Evolutionary conservation across 371 early-diverging fungal species (phyloP).

Genomic region (Rhizopus stolonifer): DNA sequence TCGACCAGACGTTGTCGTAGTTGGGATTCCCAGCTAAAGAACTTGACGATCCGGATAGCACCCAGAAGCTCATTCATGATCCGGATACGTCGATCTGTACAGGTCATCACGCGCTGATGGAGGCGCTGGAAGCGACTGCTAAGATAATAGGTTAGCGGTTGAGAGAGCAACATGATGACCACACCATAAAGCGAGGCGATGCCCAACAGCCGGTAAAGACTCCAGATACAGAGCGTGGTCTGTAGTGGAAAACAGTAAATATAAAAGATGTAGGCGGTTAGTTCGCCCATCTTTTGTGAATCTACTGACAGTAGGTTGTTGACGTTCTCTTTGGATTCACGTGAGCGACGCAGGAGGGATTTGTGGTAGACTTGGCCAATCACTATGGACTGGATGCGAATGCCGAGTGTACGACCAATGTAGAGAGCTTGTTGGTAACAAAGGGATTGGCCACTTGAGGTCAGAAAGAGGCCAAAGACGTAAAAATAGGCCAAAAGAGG

Average conservation of each 20-base stretch:
- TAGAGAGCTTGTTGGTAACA: constrained; percentile 53
- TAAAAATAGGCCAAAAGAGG: constrained; percentile 53
- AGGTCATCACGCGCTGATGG: constrained; percentile 54
- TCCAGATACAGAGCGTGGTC: constrained; percentile 56
- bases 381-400: constrained; percentile 58
- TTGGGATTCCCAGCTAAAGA: constrained; percentile 80
- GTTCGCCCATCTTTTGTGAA: constrained; percentile 54
- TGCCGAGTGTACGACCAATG: constrained; percentile 53
- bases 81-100: constrained; percentile 67
- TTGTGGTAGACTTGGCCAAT: constrained; percentile 63
- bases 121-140: constrained; percentile 48
- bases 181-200: constrained; percentile 65
- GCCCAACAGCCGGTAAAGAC: constrained; percentile 66
- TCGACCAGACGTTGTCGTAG: constrained; percentile 55
- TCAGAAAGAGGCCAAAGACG: constrained; percentile 59
- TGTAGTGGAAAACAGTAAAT: constrained; percentile 62
- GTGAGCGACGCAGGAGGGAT: constrained; percentile 47
- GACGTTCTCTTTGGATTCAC: constrained; percentile 42
- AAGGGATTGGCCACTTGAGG: constrained; percentile 46
- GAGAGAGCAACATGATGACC: constrained; percentile 54
- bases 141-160: constrained; percentile 58
- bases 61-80: constrained; percentile 67
- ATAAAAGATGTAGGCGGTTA: constrained; percentile 54
- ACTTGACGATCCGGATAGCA: constrained; percentile 78
- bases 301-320: constrained; percentile 59